phyloP scores from a whole-genome alignment of 108 stramenopile species.

The Cyclotella kingstonii region DNA sequence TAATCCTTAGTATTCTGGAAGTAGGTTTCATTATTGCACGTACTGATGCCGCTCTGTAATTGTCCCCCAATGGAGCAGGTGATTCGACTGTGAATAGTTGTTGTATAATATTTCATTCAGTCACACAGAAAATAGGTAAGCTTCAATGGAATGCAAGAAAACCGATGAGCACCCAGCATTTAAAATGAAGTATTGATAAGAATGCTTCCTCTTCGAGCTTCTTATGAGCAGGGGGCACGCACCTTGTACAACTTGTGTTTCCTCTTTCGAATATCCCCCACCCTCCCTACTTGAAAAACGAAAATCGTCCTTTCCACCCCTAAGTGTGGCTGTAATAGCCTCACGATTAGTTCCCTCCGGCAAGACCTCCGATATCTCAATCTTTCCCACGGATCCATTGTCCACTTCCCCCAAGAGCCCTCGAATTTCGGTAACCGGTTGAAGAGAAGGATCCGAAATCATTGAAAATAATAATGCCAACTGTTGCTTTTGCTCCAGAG shows the following conservation, averaged over 20 bases:
- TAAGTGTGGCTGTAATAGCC: constrained; percentile 6
- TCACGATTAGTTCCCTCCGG: constrained; percentile 31
- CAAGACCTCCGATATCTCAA: constrained; percentile 44
- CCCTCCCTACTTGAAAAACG: constrained; percentile 67
- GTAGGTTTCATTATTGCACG: constrained; percentile 58
- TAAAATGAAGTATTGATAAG: too few species aligned
- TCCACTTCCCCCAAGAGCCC: constrained; percentile 80
- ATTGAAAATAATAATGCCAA: constrained; percentile 88
- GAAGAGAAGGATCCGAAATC: constrained; percentile 64
- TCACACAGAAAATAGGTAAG: constrained; percentile 18
- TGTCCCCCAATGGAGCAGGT: constrained; percentile 78
- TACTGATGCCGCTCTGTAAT: constrained; percentile 59
- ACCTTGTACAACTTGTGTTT: constrained; percentile 26
- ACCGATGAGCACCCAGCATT: too few species aligned
- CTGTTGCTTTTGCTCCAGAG: constrained; percentile 68
- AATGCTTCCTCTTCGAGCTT: too few species aligned
- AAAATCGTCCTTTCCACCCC: constrained; percentile 28
- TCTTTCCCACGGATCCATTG: constrained; percentile 66
- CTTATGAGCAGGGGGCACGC: not conserved
- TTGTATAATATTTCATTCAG: not conserved
- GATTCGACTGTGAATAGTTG: constrained; percentile 35
- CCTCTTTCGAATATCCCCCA: constrained; percentile 68
- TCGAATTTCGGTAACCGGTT: constrained; percentile 76
- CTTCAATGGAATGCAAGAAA: not conserved
- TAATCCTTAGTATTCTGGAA: constrained; percentile 67